Conservation (phyloP, 345 rosid genomes). For the Firmiana major region DNA sequence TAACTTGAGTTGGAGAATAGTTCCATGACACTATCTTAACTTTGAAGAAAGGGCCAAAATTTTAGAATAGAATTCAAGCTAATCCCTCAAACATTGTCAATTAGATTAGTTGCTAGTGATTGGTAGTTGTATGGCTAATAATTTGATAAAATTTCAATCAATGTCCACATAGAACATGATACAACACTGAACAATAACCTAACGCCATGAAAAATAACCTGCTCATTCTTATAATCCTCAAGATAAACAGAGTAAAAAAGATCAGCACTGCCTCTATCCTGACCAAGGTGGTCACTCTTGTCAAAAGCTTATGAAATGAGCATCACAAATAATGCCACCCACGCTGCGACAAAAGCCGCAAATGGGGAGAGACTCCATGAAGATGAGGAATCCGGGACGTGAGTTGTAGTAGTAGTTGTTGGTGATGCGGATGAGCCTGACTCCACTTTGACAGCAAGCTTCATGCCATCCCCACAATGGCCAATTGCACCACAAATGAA, state of each 20-base stretch:
- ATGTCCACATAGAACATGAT: background rate
- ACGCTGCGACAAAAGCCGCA: background rate
- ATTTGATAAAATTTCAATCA: background rate
- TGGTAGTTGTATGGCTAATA: no score
- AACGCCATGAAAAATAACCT: background rate
- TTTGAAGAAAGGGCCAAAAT: no score
- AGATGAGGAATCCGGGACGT: background rate
- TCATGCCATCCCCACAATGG: constrained; percentile 73
- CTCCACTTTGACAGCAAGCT: constrained; percentile 56
- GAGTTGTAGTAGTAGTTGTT: background rate
- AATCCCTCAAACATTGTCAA: no score
- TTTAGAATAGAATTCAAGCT: no score
- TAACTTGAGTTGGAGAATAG: no score
- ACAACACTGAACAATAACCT: background rate
- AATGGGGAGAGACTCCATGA: constrained; percentile 9
- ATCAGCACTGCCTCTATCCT: constrained; percentile 16
- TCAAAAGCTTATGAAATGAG: background rate
- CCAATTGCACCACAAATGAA: constrained; percentile 63
- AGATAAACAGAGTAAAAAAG: background rate
- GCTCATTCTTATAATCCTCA: constrained; percentile 1
- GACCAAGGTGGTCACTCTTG: background rate
- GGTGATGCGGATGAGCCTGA: constrained; percentile 16
- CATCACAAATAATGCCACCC: background rate
- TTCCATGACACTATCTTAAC: no score
- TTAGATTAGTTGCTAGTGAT: no score